Base-by-base conservation (phyloP, 2,329 filamentous ascomycete genomes). In the Aspergillus sp. region DNA sequence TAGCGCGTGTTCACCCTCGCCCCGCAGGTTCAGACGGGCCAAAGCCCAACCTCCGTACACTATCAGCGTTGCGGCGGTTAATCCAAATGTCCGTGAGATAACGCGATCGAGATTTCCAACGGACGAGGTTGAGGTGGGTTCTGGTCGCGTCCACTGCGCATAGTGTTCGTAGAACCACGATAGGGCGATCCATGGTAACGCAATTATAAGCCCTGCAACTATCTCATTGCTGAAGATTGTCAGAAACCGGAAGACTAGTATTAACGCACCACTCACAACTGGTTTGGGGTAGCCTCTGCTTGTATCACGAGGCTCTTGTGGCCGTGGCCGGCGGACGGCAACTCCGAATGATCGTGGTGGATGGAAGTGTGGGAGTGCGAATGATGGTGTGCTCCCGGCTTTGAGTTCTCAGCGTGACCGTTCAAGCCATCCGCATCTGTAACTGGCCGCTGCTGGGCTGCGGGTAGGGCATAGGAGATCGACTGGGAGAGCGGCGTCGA, bases 171-270 rank as follows among this genome's bases (percentile, higher is more conserved):
- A 66, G 40, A 71, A 74, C 73, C 73, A 76, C 15, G 73, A 75
- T 9, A 75, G 41, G 6, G 64, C 64, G 23, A 75, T 66, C 73
- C 73, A 75, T 21, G 73, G 73, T 24, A 73, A 55, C 17, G 69
- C 64, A 9, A 71, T 64, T 31, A 85, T 70, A 54, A 82, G 63
- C 23, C 80, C 81, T 5, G 80, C 80, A 56, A 83, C 60, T 5
- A 79, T 69, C 66, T 84, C 81, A 24, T 76, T 71, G 15, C 80
- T 76, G 40, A 19, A 53, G 17, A 57, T 11, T 23, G 44, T 21
- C 51, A 62, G 44, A 59, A 6, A 6, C 15, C n/a, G 7, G 12
- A 3, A 35, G 40, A 2, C 5, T 15, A 11, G 17, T 14, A 17
- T 35, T 14, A 11, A 14, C 3, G 17, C 14, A 17, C 24, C 8